Base-by-base conservation (phyloP, 441 rosid species). In the Hura crepitans region DNA sequence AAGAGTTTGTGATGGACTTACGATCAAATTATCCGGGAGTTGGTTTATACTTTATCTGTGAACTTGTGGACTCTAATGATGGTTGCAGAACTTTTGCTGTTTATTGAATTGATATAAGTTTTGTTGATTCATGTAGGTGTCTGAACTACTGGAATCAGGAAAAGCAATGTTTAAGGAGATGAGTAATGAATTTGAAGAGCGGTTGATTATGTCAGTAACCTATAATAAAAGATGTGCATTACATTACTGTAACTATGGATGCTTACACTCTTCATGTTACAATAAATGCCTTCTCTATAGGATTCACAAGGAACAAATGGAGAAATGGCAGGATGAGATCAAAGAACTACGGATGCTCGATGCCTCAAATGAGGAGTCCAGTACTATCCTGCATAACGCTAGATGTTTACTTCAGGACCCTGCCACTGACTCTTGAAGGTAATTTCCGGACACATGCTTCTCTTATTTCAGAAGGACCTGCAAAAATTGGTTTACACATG, bases 271-370 rank as follows among this genome's bases (percentile, higher is more conserved):
- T 33, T 55, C 3, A 0, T 65, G 23, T 30, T 50, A 22, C 68
- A 57, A 43, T 23, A 68, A 43, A 28, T 78, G 51, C 25, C n/a
- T 25, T 75, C 20, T 65, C 37, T 59, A 75, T 85, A 92, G 97
- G 90, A 79, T 90, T 62, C 93, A 89, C 64, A 88, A 80, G 85
- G 97, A 92, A 69, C 87, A 85, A 50, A 80, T 89, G 69, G 97
- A 87, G 76, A 92, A 85, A 74, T 92, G 99, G 97, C 94, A 90
- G 75, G 94, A 90, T 28, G 96, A 90, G 82, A 85, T 90, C 70
- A 87, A 83, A 81, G 96, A 89, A 71, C 72, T 92, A 75, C 83
- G 87, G 56, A 64, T 86, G 79, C 83, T 86, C 35, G 97, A 92
- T 83, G 81, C 81, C 66, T 80, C 90, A n/a, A 91, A 89, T 69